Percentiles rank a stretch among this genome's conserved stretches.
These are phyloP conservation scores for Xylaria scruposa DNA, from an alignment of 495 filamentous ascomycete species.

Conservation along the genomic window DNA sequence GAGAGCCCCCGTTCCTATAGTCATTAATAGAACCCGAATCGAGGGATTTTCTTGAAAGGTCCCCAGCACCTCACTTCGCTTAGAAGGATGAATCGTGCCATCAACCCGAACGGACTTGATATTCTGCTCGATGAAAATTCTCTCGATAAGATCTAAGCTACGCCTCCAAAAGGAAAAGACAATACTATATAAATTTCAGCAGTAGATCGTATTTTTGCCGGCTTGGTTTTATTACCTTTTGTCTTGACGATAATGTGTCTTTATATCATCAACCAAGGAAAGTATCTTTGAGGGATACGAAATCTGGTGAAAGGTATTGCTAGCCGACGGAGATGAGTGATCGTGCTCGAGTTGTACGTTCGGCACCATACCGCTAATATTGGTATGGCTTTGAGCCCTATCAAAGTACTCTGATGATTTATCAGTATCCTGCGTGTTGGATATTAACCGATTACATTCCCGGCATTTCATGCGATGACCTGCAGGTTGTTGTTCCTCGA, in stretches of 20 bases:
- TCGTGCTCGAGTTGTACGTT: neutral
- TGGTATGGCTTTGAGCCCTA: neutral
- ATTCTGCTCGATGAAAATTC: constrained; percentile 17
- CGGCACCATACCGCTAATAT: neutral
- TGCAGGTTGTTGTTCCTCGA: neutral
- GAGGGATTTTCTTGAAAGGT: constrained; percentile 37
- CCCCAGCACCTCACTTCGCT: constrained; percentile 39
- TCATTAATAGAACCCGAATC: constrained; percentile 49
- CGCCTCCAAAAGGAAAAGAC: constrained; percentile 58
- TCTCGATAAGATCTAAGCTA: constrained; percentile 45
- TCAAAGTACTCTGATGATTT: neutral
- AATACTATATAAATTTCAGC: constrained; percentile 39
- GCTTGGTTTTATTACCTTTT: constrained; percentile 3
- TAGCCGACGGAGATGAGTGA: neutral
- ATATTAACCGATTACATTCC: neutral
- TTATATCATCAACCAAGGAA: constrained; percentile 2
- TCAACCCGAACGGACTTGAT: constrained; percentile 45
- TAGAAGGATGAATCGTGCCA: constrained; percentile 33
- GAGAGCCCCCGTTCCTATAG: constrained; percentile 50
- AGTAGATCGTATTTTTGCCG: neutral
- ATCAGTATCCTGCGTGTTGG: neutral
- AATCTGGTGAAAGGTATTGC: neutral
- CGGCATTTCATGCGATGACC: neutral
- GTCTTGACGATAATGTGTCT: neutral
- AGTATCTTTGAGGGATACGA: neutral